phyloP scores from a whole-genome alignment of 2,329 filamentous ascomycete genomes.

The Fusarium pininemorale region DNA sequence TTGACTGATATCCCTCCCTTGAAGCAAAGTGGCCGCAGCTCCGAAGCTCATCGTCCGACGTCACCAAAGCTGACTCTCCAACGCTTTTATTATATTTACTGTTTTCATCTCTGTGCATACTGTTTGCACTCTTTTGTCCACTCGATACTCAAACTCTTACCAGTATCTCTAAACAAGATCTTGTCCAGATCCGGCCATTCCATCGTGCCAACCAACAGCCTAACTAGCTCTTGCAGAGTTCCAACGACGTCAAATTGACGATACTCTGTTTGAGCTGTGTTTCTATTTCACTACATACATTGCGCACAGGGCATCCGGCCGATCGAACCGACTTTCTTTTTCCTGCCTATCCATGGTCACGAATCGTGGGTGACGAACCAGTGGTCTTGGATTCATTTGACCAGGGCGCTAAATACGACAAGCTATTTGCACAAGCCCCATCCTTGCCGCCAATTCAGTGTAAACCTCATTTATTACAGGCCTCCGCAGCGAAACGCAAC shows the following conservation, averaged over 20 bases:
- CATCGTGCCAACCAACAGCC: slow-evolving; percentile 13
- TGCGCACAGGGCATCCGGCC: slow-evolving; percentile 14
- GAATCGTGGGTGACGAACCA: slow-evolving; percentile 14
- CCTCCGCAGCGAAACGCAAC: slow-evolving; percentile 30
- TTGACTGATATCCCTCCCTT: not conserved
- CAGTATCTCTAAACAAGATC: slow-evolving; percentile 4
- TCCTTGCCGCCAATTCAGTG: slow-evolving; percentile 1
- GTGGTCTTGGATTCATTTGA: slow-evolving; percentile 4
- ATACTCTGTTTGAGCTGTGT: not conserved
- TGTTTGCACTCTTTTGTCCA: slow-evolving; percentile 4
- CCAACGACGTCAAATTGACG: slow-evolving; percentile 12
- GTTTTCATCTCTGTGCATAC: not conserved
- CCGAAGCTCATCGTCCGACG: slow-evolving; percentile 11
- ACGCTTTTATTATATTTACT: not conserved
- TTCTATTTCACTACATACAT: not conserved
- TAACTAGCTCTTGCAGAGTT: slow-evolving; percentile 5
- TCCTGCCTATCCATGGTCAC: not conserved
- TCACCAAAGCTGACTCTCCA: not conserved
- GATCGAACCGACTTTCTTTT: not conserved
- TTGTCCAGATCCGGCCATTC: slow-evolving; percentile 24
- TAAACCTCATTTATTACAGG: slow-evolving; percentile 27
- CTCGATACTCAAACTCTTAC: not conserved
- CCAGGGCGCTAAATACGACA: slow-evolving; percentile 27
- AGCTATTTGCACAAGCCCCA: slow-evolving; percentile 9
- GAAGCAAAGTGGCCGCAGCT: slow-evolving; percentile 11